phyloP scores from a whole-genome alignment of 306 rosid genomes.

The Inga oerstediana region DNA sequence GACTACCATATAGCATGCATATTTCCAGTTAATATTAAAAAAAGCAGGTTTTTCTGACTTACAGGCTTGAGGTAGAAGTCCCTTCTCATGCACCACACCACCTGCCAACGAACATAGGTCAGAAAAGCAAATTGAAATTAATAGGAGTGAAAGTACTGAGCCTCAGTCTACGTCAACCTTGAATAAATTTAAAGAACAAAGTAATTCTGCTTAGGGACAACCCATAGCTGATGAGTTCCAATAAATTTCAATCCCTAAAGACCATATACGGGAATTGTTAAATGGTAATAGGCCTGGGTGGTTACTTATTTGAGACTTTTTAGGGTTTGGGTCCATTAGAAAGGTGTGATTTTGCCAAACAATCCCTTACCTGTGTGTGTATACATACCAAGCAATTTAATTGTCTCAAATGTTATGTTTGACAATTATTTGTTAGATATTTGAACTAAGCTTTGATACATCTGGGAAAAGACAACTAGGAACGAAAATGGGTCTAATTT shows the following conservation, averaged over 20 bases:
- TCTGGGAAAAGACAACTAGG: neutral
- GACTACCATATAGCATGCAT: neutral
- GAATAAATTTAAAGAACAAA: too few species aligned
- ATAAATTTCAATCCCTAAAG: neutral
- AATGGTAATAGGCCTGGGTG: neutral
- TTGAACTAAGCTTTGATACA: neutral
- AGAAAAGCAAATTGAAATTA: too few species aligned
- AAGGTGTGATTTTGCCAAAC: neutral
- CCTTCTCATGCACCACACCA: too few species aligned
- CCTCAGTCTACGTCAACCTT: too few species aligned
- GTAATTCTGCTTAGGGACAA: neutral
- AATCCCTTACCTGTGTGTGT: neutral
- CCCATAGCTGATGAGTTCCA: neutral
- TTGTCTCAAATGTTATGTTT: neutral
- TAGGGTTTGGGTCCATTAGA: neutral
- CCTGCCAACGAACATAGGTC: too few species aligned
- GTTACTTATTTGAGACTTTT: neutral
- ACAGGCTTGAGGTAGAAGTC: too few species aligned
- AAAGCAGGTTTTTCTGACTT: too few species aligned
- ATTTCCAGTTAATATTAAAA: slow-evolving; percentile 5
- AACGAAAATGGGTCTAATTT: neutral
- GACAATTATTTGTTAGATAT: neutral
- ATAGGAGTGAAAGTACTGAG: too few species aligned
- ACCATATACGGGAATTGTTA: neutral
- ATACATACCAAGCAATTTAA: neutral